Conservation (phyloP, 2,329 filamentous ascomycete species). For the Diplodia scrobiculata region DNA sequence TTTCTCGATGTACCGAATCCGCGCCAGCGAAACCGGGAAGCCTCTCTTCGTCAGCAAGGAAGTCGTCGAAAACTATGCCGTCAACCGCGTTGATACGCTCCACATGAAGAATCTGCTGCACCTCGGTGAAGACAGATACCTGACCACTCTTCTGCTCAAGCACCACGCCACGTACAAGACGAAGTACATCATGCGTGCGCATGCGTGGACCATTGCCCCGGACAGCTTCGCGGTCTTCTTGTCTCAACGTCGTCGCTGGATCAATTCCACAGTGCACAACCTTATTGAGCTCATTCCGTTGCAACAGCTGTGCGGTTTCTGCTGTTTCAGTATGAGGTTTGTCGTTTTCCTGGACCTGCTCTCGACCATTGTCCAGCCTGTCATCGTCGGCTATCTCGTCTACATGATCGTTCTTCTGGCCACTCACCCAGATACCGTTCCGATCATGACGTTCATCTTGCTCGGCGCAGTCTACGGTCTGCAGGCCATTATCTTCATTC, state of each 20-base stretch:
- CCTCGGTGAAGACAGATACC: conserved; percentile 93
- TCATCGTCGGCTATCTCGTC: conserved; percentile 83
- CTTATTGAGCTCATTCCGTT: conserved; percentile 92
- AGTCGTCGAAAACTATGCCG: conserved; percentile 81
- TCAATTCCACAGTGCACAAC: conserved; percentile 99
- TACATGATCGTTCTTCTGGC: conserved; percentile 67
- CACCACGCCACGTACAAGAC: conserved; percentile 94
- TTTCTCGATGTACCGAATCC: conserved; percentile 98
- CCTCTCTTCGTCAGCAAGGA: conserved; percentile 94
- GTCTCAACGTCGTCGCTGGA: conserved; percentile 98
- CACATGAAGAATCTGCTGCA: conserved; percentile 99
- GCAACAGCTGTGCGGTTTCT: conserved; percentile 96
- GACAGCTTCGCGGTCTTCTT: conserved; percentile 94
- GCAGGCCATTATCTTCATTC: conserved; percentile 94
- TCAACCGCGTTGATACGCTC: conserved; percentile 93
- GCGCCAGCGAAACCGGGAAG: conserved; percentile 90
- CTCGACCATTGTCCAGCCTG: conserved; percentile 87
- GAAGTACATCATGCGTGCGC: conserved; percentile 89
- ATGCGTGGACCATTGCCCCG: conserved; percentile 96
- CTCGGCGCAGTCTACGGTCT: conserved; percentile 96
- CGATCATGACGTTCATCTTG: conserved; percentile 83
- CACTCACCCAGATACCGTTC: conserved; percentile 66
- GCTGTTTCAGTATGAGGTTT: conserved; percentile 99
- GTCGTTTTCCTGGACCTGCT: conserved; percentile 92
- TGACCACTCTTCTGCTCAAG: conserved; percentile 93